A percentile compares a stretch with the other conserved stretches of the same genome.
Evolutionary conservation across 2,329 filamentous ascomycete genomes (phyloP).

Genomic region (Cercospora beticola): DNA sequence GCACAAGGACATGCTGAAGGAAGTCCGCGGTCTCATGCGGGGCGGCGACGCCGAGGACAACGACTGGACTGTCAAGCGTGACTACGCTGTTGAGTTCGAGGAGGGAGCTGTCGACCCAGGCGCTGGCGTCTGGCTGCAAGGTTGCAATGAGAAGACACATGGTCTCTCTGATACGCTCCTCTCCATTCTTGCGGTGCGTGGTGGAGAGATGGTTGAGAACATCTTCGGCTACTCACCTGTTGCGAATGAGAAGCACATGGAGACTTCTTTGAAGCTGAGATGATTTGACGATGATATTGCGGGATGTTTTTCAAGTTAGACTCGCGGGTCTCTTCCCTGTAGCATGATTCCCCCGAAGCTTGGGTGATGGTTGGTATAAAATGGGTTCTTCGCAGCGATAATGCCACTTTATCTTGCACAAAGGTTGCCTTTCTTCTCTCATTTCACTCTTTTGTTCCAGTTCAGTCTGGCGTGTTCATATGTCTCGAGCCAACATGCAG

Average conservation of each 20-base stretch:
- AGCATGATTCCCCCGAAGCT: not conserved
- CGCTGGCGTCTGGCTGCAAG: slow-evolving; percentile 87
- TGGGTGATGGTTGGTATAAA: not conserved
- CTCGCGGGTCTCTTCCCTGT: not conserved
- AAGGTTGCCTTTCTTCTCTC: not conserved
- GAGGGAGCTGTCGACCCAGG: slow-evolving; percentile 65
- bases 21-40: slow-evolving; percentile 65
- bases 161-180: slow-evolving; percentile 59
- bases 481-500: not conserved
- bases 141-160: slow-evolving; percentile 89
- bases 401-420: not conserved
- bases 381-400: not conserved
- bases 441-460: not conserved
- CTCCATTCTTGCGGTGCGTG: slow-evolving; percentile 39
- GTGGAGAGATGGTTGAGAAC: slow-evolving; percentile 41
- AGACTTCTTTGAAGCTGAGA: slow-evolving; percentile 17
- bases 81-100: slow-evolving; percentile 76
- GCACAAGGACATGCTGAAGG: slow-evolving; percentile 73
- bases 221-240: slow-evolving; percentile 36
- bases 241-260: slow-evolving; percentile 18
- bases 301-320: not conserved
- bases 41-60: slow-evolving; percentile 46
- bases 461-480: not conserved
- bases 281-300: not conserved
- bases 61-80: slow-evolving; percentile 67